Conservation (phyloP, 495 filamentous ascomycete species). For the Hypomontagnella submonticulosa region DNA sequence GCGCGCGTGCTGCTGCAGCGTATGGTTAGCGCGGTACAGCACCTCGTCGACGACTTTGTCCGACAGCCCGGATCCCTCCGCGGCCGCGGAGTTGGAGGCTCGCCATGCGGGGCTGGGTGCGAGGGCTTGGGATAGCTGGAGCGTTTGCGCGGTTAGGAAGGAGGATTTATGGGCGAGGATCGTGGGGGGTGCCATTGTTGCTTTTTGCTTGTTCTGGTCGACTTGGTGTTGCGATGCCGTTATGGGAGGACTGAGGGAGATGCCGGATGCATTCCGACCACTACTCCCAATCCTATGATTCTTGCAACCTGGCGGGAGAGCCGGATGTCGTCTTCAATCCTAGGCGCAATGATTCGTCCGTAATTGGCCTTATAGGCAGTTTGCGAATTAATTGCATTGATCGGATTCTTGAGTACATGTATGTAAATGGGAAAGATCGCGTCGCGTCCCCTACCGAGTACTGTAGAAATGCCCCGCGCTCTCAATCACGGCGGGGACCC, state of each 20-base stretch:
- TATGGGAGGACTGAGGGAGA: too few relatives aligned
- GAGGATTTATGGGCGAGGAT: constrained; percentile 71
- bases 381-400: too few relatives aligned
- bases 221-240: background rate
- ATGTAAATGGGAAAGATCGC: background rate
- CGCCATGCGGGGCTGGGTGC: constrained; percentile 68
- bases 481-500: background rate
- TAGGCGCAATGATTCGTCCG: too few relatives aligned
- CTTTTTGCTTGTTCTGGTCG: too few relatives aligned
- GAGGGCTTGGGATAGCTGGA: constrained; percentile 67
- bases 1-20: constrained; percentile 74
- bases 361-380: too few relatives aligned
- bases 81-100: constrained; percentile 54
- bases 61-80: constrained; percentile 65
- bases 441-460: constrained; percentile 23
- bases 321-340: too few relatives aligned
- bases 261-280: too few relatives aligned
- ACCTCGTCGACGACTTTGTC: constrained; percentile 62
- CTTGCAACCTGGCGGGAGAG: too few relatives aligned
- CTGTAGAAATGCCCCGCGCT: constrained; percentile 26
- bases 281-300: too few relatives aligned
- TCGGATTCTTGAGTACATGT: background rate
- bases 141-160: constrained; percentile 72
- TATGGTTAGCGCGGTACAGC: constrained; percentile 68
- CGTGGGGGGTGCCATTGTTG: constrained; percentile 56